Evolutionary conservation across 768 basidiomycete species (phyloP).

Genomic region (Melanogaster broomeanus): DNA sequence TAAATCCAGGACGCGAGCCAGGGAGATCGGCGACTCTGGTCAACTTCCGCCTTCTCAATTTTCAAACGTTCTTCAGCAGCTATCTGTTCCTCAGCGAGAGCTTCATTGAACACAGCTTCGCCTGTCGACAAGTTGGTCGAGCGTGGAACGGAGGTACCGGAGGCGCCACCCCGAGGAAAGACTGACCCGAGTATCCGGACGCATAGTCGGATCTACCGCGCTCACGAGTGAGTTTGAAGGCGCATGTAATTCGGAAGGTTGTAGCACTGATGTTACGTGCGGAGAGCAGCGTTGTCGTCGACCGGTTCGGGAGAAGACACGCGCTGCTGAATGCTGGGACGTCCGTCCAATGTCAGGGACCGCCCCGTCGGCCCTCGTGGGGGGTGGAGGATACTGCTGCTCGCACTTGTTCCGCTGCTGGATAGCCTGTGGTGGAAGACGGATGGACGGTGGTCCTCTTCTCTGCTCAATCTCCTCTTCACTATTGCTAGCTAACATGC

Average conservation of each 20-base stretch:
- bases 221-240: background rate
- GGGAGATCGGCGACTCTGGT: slow-evolving; percentile 39
- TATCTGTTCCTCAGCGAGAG: slow-evolving; percentile 68
- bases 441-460: slow-evolving; percentile 42
- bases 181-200: slow-evolving; percentile 40
- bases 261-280: slow-evolving; percentile 8
- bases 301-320: background rate
- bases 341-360: slow-evolving; percentile 3
- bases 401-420: slow-evolving; percentile 22
- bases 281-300: background rate
- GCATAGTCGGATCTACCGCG: slow-evolving; percentile 36
- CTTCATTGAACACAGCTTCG: slow-evolving; percentile 67
- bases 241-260: background rate
- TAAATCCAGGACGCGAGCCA: slow-evolving; percentile 75
- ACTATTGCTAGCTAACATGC: slow-evolving; percentile 42
- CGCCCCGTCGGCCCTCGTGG: slow-evolving; percentile 3
- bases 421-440: slow-evolving; percentile 38
- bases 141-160: slow-evolving; percentile 25
- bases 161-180: slow-evolving; percentile 3
- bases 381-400: background rate
- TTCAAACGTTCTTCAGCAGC: slow-evolving; percentile 54
- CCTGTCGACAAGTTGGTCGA: slow-evolving; percentile 46
- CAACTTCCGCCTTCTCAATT: slow-evolving; percentile 55
- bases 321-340: background rate
- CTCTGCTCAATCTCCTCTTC: slow-evolving; percentile 49